Evolutionary conservation across 805 yeast species (phyloP).

Genomic region (Kluyveromyces starmeri): DNA sequence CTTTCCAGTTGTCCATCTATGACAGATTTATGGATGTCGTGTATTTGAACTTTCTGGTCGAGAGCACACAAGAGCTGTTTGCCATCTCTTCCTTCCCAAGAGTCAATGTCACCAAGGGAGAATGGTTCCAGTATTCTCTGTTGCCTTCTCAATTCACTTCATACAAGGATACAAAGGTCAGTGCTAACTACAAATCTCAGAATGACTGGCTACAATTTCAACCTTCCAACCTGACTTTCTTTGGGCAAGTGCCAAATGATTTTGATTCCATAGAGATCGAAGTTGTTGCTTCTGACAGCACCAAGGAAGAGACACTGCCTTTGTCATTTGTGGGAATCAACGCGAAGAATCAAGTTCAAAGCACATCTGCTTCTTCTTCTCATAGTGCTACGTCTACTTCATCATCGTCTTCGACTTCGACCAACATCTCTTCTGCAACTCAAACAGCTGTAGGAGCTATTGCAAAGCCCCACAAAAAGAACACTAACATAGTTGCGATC

Average conservation of each 20-base stretch:
- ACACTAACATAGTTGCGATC: slow-evolving; percentile 63
- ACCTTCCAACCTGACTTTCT: slow-evolving; percentile 50
- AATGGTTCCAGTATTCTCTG: slow-evolving; percentile 49
- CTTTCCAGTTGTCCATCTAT: slow-evolving; percentile 45
- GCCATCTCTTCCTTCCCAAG: slow-evolving; percentile 43
- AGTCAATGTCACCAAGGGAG: slow-evolving; percentile 61
- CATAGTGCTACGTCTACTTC: slow-evolving; percentile 17
- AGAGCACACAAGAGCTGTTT: slow-evolving; percentile 45
- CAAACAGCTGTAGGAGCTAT: slow-evolving; percentile 23
- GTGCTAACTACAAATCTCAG: slow-evolving; percentile 33
- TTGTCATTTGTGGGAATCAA: slow-evolving; percentile 50
- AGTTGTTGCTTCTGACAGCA: slow-evolving; percentile 33
- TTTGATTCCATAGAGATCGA: slow-evolving; percentile 35
- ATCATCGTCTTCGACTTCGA: slow-evolving; percentile 25
- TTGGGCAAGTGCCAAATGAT: slow-evolving; percentile 54
- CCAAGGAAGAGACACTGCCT: slow-evolving; percentile 31
- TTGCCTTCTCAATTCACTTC: slow-evolving; percentile 50
- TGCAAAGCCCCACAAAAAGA: slow-evolving; percentile 13
- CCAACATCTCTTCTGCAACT: slow-evolving; percentile 21
- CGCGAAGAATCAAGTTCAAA: slow-evolving; percentile 7
- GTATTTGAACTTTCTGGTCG: slow-evolving; percentile 47
- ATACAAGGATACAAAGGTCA: slow-evolving; percentile 38
- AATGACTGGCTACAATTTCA: slow-evolving; percentile 61
- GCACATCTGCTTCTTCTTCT: slow-evolving; percentile 23
- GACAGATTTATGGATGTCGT: slow-evolving; percentile 58